Conservation (phyloP, 345 rosid genomes). For the Barbarea vulgaris region DNA sequence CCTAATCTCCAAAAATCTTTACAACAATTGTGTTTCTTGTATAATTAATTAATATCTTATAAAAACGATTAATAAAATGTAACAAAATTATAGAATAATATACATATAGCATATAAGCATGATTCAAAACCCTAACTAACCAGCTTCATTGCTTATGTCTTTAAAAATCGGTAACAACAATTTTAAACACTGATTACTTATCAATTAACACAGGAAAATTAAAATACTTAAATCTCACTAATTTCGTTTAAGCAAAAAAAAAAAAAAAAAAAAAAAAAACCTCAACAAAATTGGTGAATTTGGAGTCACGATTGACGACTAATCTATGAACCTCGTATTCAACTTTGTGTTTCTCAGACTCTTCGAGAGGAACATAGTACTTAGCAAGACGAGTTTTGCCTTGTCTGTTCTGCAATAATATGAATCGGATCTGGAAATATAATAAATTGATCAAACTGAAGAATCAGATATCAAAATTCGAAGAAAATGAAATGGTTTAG, state of each 20-base stretch:
- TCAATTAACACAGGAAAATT: not conserved
- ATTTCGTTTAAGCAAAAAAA: not conserved
- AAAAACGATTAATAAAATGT: too few relatives aligned
- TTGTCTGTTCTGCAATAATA: conserved; percentile 94
- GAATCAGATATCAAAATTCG: not conserved
- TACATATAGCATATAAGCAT: not conserved
- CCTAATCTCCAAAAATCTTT: too few relatives aligned
- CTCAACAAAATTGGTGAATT: conserved; percentile 95
- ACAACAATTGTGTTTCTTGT: too few relatives aligned
- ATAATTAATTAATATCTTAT: too few relatives aligned
- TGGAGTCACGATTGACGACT: conserved; percentile 90
- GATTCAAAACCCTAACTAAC: not conserved
- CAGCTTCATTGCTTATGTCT: not conserved
- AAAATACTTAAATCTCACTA: not conserved
- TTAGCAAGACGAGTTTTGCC: conserved; percentile 99
- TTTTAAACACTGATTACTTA: not conserved
- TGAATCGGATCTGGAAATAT: conserved; percentile 86
- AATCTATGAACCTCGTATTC: conserved; percentile 98
- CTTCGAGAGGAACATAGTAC: conserved; percentile 97
- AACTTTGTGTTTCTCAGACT: conserved; percentile 95
- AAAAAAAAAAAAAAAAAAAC: conserved; percentile 41
- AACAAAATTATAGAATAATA: not conserved
- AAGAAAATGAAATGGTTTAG: not conserved
- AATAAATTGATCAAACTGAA: not conserved
- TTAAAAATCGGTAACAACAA: not conserved